Base-by-base conservation (phyloP, 371 early-diverging fungal genomes). In the Zancudomyces culisetae region DNA sequence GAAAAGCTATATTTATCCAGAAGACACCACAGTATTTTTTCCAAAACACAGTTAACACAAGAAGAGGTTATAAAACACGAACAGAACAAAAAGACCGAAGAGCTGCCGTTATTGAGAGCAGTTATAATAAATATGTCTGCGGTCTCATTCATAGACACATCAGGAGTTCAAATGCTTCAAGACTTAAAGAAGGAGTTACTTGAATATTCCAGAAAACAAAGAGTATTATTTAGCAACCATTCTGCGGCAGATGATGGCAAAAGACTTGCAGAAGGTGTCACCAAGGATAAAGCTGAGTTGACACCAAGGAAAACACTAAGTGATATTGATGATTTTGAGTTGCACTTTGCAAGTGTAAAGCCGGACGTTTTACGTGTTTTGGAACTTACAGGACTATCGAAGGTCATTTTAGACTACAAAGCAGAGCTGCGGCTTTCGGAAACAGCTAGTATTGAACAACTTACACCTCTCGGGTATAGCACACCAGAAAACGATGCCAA, bases 61-160 rank as follows among this genome's bases (percentile, higher is more conserved):
- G 60, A 66, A 23, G 28, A 39, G 43, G 42, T n/a, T 22, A 43
- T 49, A 50, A 55, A 62, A 22, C 60, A 68, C 24, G 48, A 27
- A 30, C 47, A 42, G 15, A 23, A 27, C 35, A 51, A 48, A 18
- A 24, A 27, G 28, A 52, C 60, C 75, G 53, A 41, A 23, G 12
- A 10, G 23, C 55, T 62, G 22, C 81, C 83, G 1, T 52, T 64
- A 8, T 63, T 86, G 13, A 69, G 75, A 3, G 80, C 88, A 0
- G 57, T 90, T 21, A 62, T 90, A 20, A 66, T 90, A n/a, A 88
- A 88, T 59, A 72, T 90, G 46, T 70, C 81, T 0, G 77, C 77
- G 12, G 87, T 87, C 13, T 80, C 81, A 49, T 66, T 71, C 28
- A 73, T 88, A 58, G 91, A 90, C 54, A 73, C 77, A 26, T 80